A percentile compares a stretch with the other conserved stretches of the same genome.
phyloP scores from a whole-genome alignment of 2,329 filamentous ascomycete species.

The Lachnellula hyalina region DNA sequence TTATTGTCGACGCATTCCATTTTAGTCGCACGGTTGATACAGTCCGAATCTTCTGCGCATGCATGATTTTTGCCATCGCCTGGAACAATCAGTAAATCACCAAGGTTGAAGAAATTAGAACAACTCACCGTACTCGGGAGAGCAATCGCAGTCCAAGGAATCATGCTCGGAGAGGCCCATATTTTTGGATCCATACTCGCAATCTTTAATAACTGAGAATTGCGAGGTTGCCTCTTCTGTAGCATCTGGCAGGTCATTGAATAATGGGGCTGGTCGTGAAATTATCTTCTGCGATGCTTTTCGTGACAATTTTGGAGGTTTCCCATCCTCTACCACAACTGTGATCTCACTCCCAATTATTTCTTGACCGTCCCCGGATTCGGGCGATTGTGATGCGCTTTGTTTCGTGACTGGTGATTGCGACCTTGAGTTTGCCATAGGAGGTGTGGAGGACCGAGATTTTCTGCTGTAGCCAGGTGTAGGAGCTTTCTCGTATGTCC shows the following conservation, averaged over 20 bases:
- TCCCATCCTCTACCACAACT: conserved; percentile 57
- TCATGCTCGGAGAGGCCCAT: conserved; percentile 89
- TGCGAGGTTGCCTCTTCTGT: conserved; percentile 68
- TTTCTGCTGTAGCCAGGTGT: conserved; percentile 15
- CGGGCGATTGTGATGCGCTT: conserved; percentile 26
- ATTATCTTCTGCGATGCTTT: conserved; percentile 67
- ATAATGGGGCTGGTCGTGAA: conserved; percentile 60
- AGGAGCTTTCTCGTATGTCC: conserved; percentile 17
- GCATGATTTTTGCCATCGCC: conserved; percentile 67
- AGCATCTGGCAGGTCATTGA: conserved; percentile 69
- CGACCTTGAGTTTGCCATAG: conserved; percentile 18
- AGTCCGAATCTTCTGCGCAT: conserved; percentile 94
- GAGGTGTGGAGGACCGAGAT: conserved; percentile 26
- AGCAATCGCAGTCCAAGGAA: conserved; percentile 88
- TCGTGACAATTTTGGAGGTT: conserved; percentile 66
- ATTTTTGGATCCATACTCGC: conserved; percentile 85
- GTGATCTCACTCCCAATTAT: conserved; percentile 55
- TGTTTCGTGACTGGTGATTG: conserved; percentile 23
- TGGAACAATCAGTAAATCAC: conserved; percentile 36
- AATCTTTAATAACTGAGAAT: conserved; percentile 79
- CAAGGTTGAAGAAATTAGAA: conserved; percentile 6
- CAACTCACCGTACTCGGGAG: conserved; percentile 86
- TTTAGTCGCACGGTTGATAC: conserved; percentile 96
- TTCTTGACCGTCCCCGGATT: conserved; percentile 41
- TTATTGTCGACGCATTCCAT: conserved; percentile 85